Evolutionary conservation across 768 basidiomycete species (phyloP), one percentile per base, ranked within the genome.

Genomic region (Podaxis mareebaensis): DNA sequence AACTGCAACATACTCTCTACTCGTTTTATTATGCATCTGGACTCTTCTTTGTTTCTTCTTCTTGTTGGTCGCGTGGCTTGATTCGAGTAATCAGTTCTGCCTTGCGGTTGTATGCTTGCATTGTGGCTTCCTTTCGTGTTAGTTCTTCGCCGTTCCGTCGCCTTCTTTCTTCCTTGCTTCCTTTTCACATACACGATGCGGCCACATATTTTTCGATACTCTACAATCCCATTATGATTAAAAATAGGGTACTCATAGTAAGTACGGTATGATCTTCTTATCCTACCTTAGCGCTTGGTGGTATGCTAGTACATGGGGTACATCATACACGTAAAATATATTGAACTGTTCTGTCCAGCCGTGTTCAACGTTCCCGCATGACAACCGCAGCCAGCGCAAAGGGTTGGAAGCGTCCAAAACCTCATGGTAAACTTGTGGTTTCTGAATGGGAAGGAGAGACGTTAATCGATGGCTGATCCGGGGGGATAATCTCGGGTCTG

Each of bases 351-450:
- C 26, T 24, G 20, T 24, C 49, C 54, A 56, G 38, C 36, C 54
- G 54, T 56, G 38, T 40, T 22, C 54, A 56, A 40, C 36, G 54
- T 39, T 56, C 33, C 24, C 54, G 54, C 54, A 39, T 56, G 54
- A 56, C 39, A 24, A 56, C 54, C 56, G 26, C 40, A 51, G 20
- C 48, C 30, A 22, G 48, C 49, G 26, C 12, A 22, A 61, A 30
- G 60, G 3, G 36, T 52, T 46, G n/a, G 36, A 38, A 53, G 46
- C 26, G 46, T 55, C 10, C 33, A 22, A 39, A 36, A 17, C 61
- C 61, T 63, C 61, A 30, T 63, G 61, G 61, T 40, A 22, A 28
- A 57, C 61, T 51, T 49, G 48, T 36, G 61, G 61, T 49, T 39
- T 28, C 22, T 26, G 39, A 24, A 56, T 40, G 39, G 49, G 24